phyloP scores from a whole-genome alignment of 2,329 filamentous ascomycete genomes.

The Dactylellina leptospora region DNA sequence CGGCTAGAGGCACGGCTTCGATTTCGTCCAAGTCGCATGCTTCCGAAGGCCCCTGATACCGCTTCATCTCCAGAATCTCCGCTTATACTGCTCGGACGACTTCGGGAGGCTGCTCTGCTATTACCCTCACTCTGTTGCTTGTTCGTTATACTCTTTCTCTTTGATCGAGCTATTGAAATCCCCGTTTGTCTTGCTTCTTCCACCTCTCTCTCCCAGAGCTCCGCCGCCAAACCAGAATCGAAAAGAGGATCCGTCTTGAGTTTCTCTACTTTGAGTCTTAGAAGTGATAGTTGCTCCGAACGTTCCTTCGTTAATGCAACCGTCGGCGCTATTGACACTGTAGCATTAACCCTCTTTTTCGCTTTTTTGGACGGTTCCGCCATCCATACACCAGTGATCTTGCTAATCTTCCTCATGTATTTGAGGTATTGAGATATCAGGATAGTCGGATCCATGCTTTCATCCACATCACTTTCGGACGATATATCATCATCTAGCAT shows the following conservation, averaged over 20 bases:
- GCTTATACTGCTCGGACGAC: slow-evolving; percentile 23
- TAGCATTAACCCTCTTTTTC: slow-evolving; percentile 57
- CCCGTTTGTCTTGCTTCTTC: slow-evolving; percentile 24
- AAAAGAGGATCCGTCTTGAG: slow-evolving; percentile 63
- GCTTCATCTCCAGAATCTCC: slow-evolving; percentile 45
- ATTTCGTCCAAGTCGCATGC: slow-evolving; percentile 32
- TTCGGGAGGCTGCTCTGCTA: slow-evolving; percentile 28
- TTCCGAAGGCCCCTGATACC: slow-evolving; percentile 6
- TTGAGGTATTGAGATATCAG: slow-evolving; percentile 72
- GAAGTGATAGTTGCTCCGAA: slow-evolving; percentile 49
- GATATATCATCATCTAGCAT: slow-evolving; percentile 57
- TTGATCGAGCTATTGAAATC: slow-evolving; percentile 9
- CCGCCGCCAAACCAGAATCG: slow-evolving; percentile 63
- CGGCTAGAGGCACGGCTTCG: slow-evolving; percentile 45
- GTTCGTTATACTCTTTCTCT: slow-evolving; percentile 6
- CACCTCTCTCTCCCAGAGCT: slow-evolving; percentile 62
- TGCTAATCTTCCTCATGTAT: slow-evolving; percentile 74
- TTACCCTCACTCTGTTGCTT: slow-evolving; percentile 18
- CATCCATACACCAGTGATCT: slow-evolving; percentile 59
- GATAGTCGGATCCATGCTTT: slow-evolving; percentile 62
- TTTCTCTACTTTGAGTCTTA: slow-evolving; percentile 53
- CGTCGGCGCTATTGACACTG: slow-evolving; percentile 29
- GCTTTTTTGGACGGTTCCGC: slow-evolving; percentile 59
- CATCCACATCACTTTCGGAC: slow-evolving; percentile 55
- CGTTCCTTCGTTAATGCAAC: slow-evolving; percentile 43